Percentiles rank a stretch among this genome's conserved stretches.
Evolutionary conservation across 2,329 filamentous ascomycete genomes (phyloP).

Genomic region (Escovopsis weberi): DNA sequence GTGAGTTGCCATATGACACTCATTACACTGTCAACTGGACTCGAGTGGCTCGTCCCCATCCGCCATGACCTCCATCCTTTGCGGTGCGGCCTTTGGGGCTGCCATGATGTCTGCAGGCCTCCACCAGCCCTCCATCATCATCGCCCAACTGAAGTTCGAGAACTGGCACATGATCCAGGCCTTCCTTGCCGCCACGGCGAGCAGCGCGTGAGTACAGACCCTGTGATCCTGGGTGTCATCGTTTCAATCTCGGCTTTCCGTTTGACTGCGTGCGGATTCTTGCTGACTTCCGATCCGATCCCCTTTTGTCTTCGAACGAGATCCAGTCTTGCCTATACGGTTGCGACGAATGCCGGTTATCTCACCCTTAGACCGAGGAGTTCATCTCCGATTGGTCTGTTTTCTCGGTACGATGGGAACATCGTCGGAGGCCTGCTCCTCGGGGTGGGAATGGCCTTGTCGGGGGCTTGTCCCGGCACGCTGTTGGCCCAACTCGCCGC

Average conservation of each 20-base stretch:
- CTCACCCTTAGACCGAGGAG: conserved; percentile 31
- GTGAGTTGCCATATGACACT: too few species aligned
- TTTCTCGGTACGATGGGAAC: conserved; percentile 47
- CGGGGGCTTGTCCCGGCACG: conserved; percentile 51
- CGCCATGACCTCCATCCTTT: conserved; percentile 22
- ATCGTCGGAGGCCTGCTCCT: conserved; percentile 46
- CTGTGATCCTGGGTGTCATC: too few species aligned
- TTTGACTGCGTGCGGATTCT: too few species aligned
- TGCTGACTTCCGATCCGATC: neutral
- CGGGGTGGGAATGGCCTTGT: conserved; percentile 51
- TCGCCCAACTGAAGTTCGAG: conserved; percentile 43
- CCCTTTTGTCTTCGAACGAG: too few species aligned
- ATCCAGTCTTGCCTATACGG: conserved; percentile 29
- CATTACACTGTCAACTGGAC: too few species aligned
- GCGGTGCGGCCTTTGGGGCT: conserved; percentile 46
- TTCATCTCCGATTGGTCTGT: conserved; percentile 37
- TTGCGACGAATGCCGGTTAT: conserved; percentile 28
- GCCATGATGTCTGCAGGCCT: conserved; percentile 47
- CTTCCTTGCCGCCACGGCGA: conserved; percentile 47
- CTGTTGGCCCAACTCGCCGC: conserved; percentile 45
- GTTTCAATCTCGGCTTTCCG: neutral
- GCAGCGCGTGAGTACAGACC: conserved; percentile 37
- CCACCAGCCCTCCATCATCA: conserved; percentile 43
- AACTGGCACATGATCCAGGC: conserved; percentile 53
- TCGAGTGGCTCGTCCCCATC: too few species aligned